Conservation (phyloP, 805 yeast genomes). For the Jamesozyma jinghongensis region DNA sequence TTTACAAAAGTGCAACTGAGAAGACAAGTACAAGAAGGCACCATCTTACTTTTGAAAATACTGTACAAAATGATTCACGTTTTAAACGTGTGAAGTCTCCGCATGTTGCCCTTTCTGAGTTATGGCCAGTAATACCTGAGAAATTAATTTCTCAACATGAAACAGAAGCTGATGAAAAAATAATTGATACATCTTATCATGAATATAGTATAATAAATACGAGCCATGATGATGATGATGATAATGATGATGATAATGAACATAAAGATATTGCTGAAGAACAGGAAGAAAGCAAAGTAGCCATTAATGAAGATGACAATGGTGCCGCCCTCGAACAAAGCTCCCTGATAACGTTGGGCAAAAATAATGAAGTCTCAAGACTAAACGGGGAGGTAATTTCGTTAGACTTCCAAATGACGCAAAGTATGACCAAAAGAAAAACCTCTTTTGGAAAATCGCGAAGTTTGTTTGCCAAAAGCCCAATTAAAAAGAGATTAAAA, state of each 20-base stretch:
- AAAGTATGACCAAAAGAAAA: constrained; percentile 15
- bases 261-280: constrained; percentile 2
- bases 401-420: constrained; percentile 17
- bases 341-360: no score
- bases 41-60: constrained; percentile 9
- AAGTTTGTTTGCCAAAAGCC: background rate
- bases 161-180: background rate
- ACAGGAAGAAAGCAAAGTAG: background rate
- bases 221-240: constrained; percentile 10
- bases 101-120: constrained; percentile 25
- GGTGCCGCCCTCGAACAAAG: background rate
- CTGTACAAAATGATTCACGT: constrained; percentile 17
- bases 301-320: no score
- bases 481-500: background rate
- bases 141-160: background rate
- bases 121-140: constrained; percentile 25
- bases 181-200: constrained; percentile 4
- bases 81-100: constrained; percentile 25
- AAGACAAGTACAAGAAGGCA: constrained; percentile 10
- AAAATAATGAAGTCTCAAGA: background rate
- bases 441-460: background rate
- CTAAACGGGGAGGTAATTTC: no score
- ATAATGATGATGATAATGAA: constrained; percentile 8
- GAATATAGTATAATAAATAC: constrained; percentile 4
- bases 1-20: constrained; percentile 28